Conservation (phyloP, 75 land plant genomes). For the Cupressus sempervirens region DNA sequence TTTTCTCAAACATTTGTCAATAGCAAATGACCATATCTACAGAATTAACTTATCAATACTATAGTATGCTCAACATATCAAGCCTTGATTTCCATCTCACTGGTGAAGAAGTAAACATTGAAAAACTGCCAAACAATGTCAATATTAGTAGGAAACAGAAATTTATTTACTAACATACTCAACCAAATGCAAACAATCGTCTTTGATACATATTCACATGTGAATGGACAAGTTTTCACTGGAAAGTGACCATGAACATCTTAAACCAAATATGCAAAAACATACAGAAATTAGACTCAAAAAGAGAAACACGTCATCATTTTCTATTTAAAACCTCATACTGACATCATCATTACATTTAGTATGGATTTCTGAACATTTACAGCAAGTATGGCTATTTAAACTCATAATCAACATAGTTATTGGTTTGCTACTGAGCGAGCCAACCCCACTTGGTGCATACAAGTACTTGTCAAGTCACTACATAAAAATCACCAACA, state of each 20-base stretch:
- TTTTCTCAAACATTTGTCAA: background rate
- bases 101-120: background rate
- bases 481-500: background rate
- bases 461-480: background rate
- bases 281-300: background rate
- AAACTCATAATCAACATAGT: background rate
- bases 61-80: background rate
- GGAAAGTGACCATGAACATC: background rate
- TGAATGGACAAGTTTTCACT: background rate
- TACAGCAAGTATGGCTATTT: background rate
- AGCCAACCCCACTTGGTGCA: background rate
- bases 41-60: background rate
- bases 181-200: background rate
- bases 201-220: background rate
- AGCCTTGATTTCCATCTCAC: background rate
- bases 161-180: background rate
- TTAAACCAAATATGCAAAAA: background rate
- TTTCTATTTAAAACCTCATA: background rate
- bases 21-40: background rate
- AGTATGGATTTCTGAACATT: background rate
- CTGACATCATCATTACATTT: background rate
- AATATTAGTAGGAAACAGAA: background rate
- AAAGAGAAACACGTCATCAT: background rate
- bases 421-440: background rate
- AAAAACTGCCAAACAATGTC: background rate